Percentiles rank a stretch among this genome's conserved stretches.
phyloP scores from a whole-genome alignment of 2,329 filamentous ascomycete species.

The Beauveria caledonica region DNA sequence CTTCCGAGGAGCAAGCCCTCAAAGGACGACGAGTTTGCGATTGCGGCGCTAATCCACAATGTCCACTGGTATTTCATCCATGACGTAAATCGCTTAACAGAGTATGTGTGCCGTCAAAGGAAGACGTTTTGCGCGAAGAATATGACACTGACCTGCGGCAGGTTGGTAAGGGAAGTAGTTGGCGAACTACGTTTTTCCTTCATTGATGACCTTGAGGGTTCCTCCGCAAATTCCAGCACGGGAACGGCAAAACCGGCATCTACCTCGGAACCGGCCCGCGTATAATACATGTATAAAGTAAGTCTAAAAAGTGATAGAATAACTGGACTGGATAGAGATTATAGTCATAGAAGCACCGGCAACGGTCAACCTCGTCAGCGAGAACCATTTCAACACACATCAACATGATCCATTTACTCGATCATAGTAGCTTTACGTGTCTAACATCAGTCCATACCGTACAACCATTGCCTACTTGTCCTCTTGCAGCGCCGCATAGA shows the following conservation, averaged over 20 bases:
- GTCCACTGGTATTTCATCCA: slow-evolving; percentile 9
- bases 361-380: neutral
- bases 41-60: slow-evolving; percentile 5
- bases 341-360: neutral
- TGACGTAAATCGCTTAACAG: slow-evolving; percentile 6
- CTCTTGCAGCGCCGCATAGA: slow-evolving; percentile 23
- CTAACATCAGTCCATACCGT: too few relatives aligned
- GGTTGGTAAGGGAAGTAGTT: slow-evolving; percentile 2
- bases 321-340: neutral
- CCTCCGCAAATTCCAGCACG: neutral
- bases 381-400: too few relatives aligned
- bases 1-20: neutral
- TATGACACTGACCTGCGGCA: neutral
- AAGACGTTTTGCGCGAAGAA: too few relatives aligned
- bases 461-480: too few relatives aligned
- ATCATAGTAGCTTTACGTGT: neutral
- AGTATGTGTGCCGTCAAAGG: neutral
- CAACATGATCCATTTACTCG: neutral
- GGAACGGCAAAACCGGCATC: neutral
- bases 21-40: slow-evolving; percentile 1
- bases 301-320: neutral
- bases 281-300: neutral
- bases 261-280: neutral
- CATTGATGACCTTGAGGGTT: neutral
- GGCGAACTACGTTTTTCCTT: slow-evolving; percentile 7